phyloP scores from a whole-genome alignment of 495 filamentous ascomycete genomes.

The Aspergillus saccharolyticus region DNA sequence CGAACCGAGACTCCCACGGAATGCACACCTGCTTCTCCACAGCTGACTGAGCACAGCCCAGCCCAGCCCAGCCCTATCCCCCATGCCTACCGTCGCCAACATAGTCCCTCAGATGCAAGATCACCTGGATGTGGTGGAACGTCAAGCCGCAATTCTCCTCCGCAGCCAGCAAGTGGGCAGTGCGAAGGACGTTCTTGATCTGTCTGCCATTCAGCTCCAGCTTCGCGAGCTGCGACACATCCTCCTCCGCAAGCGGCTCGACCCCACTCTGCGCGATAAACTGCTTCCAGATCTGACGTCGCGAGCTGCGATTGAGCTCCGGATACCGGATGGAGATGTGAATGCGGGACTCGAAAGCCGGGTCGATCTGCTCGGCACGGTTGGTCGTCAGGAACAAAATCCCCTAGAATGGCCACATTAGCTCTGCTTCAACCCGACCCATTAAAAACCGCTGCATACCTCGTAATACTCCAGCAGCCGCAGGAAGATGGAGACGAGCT shows the following conservation, averaged over 20 bases:
- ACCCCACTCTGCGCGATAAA: slow-evolving; percentile 18
- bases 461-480: slow-evolving; percentile 7
- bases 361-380: background rate
- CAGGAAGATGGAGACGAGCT: slow-evolving; percentile 6
- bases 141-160: background rate
- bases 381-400: background rate
- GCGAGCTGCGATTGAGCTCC: background rate
- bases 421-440: no score
- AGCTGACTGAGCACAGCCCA: no score
- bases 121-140: background rate
- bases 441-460: no score
- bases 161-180: slow-evolving; percentile 8
- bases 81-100: no score
- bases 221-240: slow-evolving; percentile 17
- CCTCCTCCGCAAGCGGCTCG: background rate
- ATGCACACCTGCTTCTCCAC: no score
- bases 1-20: no score
- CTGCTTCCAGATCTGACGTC: slow-evolving; percentile 33
- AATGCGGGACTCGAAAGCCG: background rate
- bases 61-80: no score
- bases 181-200: slow-evolving; percentile 26
- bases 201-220: slow-evolving; percentile 36
- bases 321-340: background rate
- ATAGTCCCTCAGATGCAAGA: background rate
- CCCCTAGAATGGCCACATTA: no score